Evolutionary conservation across 257 asterid species (phyloP).

Genomic region (Lantana camara): DNA sequence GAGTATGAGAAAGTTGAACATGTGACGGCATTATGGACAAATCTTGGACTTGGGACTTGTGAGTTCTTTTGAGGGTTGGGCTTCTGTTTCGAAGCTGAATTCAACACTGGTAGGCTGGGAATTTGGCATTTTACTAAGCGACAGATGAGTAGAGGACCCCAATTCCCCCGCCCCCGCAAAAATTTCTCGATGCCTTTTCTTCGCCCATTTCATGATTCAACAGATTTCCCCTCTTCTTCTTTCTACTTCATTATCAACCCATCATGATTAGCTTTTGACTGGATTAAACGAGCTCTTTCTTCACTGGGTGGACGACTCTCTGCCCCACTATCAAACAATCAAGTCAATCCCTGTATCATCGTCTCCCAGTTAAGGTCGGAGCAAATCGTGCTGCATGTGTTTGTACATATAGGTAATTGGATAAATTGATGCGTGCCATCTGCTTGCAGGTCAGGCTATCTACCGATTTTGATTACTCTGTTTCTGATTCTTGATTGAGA

Average conservation of each 20-base stretch:
- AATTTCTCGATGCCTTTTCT: slow-evolving; percentile 9
- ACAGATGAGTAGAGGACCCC: slow-evolving; percentile 9
- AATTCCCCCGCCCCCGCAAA: slow-evolving; percentile 11
- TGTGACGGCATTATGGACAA: slow-evolving; percentile 18
- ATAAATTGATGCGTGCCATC: slow-evolving; percentile 33
- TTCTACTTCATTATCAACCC: slow-evolving; percentile 23
- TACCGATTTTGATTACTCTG: neutral
- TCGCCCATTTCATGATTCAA: slow-evolving; percentile 22
- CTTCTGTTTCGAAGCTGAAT: slow-evolving; percentile 11
- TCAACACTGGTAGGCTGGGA: slow-evolving; percentile 42
- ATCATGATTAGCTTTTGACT: slow-evolving; percentile 25
- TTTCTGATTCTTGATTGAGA: slow-evolving; percentile 15
- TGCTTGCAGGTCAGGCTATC: slow-evolving; percentile 21
- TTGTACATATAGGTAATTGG: slow-evolving; percentile 9
- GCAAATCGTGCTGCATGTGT: neutral
- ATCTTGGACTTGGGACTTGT: slow-evolving; percentile 35
- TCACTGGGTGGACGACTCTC: too few species aligned
- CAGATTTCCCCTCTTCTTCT: slow-evolving; percentile 1
- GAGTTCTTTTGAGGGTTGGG: neutral
- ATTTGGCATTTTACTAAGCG: slow-evolving; percentile 29
- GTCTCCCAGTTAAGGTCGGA: neutral
- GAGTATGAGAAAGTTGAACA: neutral
- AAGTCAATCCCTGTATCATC: slow-evolving; percentile 9
- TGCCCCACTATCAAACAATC: slow-evolving; percentile 5
- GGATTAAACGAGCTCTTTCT: neutral